Base-by-base conservation (phyloP, 192 early-diverging fungal species). In the Linnemannia hyalina region DNA sequence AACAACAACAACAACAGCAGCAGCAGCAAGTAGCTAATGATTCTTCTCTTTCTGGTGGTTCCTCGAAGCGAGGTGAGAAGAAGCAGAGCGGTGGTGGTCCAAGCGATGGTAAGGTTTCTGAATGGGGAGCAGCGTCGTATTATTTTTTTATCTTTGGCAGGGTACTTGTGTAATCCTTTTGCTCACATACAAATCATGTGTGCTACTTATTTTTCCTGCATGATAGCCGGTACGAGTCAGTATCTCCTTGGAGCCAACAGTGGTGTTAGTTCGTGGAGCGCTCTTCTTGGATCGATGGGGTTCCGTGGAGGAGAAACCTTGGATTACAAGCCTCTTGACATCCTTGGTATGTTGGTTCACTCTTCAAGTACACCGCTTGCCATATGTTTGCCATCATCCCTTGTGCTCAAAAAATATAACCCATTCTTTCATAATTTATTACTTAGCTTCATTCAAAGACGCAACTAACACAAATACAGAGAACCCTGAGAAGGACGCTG, bases 241-340 rank as follows among this genome's bases (percentile, higher is more conserved):
- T 47, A 73, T 52, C 46, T 29, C 40, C 57, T 72, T 13, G 70
- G 52, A 5, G 60, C 57, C 52, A 63, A 54, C 38, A 29, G 55
- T 1, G 69, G 60, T 35, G 23, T 70, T 18, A 72, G 73, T 23
- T 69, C 80, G 7, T 75, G 73, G 73, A 41, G 80, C 9, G 29
- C 73, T 10, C 68, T 75, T 63, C 18, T 81, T 20, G 80, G 80
- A 6, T 74, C 80, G 35, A 35, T 69, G 10, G 81, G 81, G 0
- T 82, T 73, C 20, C 6, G 13, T 38, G 60, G 69, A 10, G 74
- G 74, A 10, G 73, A 76, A 10, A 47, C 35, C n/a, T 36, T 52
- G 69, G 29, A 55, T 57, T 75, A 63, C 35, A 65, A 49, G 23
- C 72, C 73, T 35, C 23, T 74, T 15, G 80, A 74, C 54, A 68